A percentile compares a stretch with the other conserved stretches of the same genome.
Conservation (phyloP, 768 basidiomycete species). For the Boletus coccyginus region DNA sequence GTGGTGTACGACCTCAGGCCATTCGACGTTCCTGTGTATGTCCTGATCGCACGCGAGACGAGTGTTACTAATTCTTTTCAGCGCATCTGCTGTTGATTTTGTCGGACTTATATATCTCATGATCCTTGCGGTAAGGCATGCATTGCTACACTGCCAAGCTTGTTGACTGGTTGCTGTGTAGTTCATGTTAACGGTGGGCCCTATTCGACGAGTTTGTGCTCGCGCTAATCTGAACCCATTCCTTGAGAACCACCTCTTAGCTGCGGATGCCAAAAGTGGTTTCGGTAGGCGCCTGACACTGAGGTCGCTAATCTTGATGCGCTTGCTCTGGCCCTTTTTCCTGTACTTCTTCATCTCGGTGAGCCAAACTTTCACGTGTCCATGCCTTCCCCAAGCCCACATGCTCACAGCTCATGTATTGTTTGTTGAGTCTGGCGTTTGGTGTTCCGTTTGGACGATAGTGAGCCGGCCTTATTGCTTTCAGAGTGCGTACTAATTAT, state of each 20-base stretch:
- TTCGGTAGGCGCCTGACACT: constrained; percentile 39
- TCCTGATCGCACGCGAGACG: background rate
- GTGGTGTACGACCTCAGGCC: constrained; percentile 49
- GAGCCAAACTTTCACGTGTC: constrained; percentile 7
- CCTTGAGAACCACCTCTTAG: constrained; percentile 31
- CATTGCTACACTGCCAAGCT: background rate
- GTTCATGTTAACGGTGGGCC: constrained; percentile 30
- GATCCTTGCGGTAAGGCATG: constrained; percentile 26
- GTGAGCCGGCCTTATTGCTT: constrained; percentile 27
- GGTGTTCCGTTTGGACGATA: constrained; percentile 50
- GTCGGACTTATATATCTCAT: constrained; percentile 54
- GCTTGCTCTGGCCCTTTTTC: constrained; percentile 37
- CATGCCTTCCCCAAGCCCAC: background rate
- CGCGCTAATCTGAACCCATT: background rate
- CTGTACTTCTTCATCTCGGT: constrained; percentile 44
- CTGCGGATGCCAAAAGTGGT: constrained; percentile 37
- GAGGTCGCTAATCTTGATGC: constrained; percentile 38
- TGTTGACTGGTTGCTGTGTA: constrained; percentile 7
- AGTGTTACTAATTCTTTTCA: constrained; percentile 16
- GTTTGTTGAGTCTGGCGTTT: constrained; percentile 60
- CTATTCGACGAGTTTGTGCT: background rate
- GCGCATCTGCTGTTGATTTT: constrained; percentile 51
- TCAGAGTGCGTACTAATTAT: background rate
- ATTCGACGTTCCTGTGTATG: constrained; percentile 59
- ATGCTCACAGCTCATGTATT: constrained; percentile 48